Percentiles rank a stretch among this genome's conserved stretches.
Conservation (phyloP, 345 rosid species). For the Trapa incisa region DNA sequence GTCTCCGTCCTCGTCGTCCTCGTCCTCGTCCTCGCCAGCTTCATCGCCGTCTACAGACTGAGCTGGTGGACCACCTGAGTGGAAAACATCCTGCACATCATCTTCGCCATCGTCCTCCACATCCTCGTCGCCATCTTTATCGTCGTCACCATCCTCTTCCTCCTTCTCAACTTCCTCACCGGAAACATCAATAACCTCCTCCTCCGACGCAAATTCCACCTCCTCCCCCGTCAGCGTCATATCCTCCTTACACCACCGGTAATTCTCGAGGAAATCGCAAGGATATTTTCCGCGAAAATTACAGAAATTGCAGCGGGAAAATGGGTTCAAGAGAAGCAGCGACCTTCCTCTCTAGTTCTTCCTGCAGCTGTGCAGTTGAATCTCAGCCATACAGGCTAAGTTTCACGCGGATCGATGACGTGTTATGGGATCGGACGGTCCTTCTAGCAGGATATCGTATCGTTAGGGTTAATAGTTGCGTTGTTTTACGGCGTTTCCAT, state of each 20-base stretch:
- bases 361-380: neutral
- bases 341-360: slow-evolving; percentile 7
- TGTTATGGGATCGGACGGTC: slow-evolving; percentile 14
- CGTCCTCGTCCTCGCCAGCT: neutral
- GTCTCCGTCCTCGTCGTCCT: slow-evolving; percentile 7
- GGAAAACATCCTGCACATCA: slow-evolving; percentile 17
- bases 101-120: slow-evolving; percentile 10
- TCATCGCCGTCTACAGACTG: slow-evolving; percentile 11
- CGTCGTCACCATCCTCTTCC: slow-evolving; percentile 6
- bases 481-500: slow-evolving; percentile 1
- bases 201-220: slow-evolving; percentile 7
- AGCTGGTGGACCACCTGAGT: slow-evolving; percentile 8
- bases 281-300: slow-evolving; percentile 1
- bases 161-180: slow-evolving; percentile 9
- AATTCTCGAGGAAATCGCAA: slow-evolving; percentile 4
- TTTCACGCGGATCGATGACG: slow-evolving; percentile 16
- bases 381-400: slow-evolving; percentile 9
- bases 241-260: slow-evolving; percentile 1
- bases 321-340: neutral
- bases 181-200: slow-evolving; percentile 6
- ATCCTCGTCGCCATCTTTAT: slow-evolving; percentile 3
- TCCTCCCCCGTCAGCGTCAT: slow-evolving; percentile 9
- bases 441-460: neutral
- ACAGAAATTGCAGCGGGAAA: neutral
- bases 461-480: neutral